A percentile compares a stretch with the other conserved stretches of the same genome.
phyloP scores from a whole-genome alignment of 1,284 basidiomycete species.

The Puccinia triticina region DNA sequence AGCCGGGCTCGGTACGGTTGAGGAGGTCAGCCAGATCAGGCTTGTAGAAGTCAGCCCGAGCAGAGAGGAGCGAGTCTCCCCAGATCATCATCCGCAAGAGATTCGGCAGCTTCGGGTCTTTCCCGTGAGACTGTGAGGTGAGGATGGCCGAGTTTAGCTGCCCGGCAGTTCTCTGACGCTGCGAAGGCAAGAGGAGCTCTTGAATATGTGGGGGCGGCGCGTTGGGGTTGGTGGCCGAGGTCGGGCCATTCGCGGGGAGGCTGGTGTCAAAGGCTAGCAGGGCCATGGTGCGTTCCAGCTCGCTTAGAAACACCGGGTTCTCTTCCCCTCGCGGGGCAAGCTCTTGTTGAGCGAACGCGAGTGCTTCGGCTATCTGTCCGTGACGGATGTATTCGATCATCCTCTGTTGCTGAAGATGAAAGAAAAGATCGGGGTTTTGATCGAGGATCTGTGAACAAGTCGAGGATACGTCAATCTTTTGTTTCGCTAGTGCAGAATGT shows the following conservation, averaged over 20 bases:
- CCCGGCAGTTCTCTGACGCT: slow-evolving; percentile 83
- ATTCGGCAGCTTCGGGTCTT: slow-evolving; percentile 85
- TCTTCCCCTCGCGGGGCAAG: slow-evolving; percentile 92
- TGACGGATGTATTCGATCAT: slow-evolving; percentile 91
- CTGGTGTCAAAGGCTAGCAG: slow-evolving; percentile 81
- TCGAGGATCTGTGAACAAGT: slow-evolving; percentile 77
- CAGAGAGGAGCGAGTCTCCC: slow-evolving; percentile 78
- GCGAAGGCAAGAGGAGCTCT: slow-evolving; percentile 74
- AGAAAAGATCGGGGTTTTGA: slow-evolving; percentile 84
- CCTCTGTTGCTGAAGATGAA: slow-evolving; percentile 89
- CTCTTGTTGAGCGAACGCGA: slow-evolving; percentile 88
- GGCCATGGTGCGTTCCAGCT: slow-evolving; percentile 93
- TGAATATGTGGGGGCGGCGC: slow-evolving; percentile 60
- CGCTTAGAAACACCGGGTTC: slow-evolving; percentile 85
- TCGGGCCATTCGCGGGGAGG: slow-evolving; percentile 53
- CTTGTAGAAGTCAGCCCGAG: slow-evolving; percentile 55
- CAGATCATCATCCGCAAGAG: slow-evolving; percentile 81
- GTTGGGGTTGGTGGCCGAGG: slow-evolving; percentile 69
- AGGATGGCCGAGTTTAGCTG: slow-evolving; percentile 94
- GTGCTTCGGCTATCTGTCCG: slow-evolving; percentile 75
- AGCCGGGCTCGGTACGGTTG: background rate
- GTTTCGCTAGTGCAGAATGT: background rate
- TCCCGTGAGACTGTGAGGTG: slow-evolving; percentile 84
- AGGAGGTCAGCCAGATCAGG: slow-evolving; percentile 52
- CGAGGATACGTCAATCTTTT: background rate